Conservation (phyloP, 2,329 filamentous ascomycete genomes). For the Colletotrichum horii region DNA sequence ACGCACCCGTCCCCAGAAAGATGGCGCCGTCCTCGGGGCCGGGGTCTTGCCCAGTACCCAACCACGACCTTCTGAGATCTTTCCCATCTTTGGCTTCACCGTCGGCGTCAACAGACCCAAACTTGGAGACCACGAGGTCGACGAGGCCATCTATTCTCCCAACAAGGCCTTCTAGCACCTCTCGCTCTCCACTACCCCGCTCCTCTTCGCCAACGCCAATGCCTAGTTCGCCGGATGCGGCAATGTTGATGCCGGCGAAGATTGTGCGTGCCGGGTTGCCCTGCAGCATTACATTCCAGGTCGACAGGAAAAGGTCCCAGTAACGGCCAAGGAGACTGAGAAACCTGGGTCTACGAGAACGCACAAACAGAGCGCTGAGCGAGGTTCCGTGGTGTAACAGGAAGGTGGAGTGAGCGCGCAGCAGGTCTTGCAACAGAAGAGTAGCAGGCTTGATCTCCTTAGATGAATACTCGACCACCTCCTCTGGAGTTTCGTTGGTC, state of each 20-base stretch:
- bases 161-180: slow-evolving; percentile 89
- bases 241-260: slow-evolving; percentile 85
- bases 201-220: slow-evolving; percentile 96
- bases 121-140: slow-evolving; percentile 86
- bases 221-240: slow-evolving; percentile 88
- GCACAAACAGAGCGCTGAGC: slow-evolving; percentile 72
- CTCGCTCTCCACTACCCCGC: slow-evolving; percentile 89
- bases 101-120: slow-evolving; percentile 56
- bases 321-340: slow-evolving; percentile 76
- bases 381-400: slow-evolving; percentile 85
- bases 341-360: slow-evolving; percentile 71
- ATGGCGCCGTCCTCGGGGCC: slow-evolving; percentile 81
- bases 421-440: slow-evolving; percentile 79
- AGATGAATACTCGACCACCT: slow-evolving; percentile 79
- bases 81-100: slow-evolving; percentile 32
- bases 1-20: slow-evolving; percentile 79
- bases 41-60: slow-evolving; percentile 73
- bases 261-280: slow-evolving; percentile 85
- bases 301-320: slow-evolving; percentile 74
- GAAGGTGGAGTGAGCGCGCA: slow-evolving; percentile 84
- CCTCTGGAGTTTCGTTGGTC: slow-evolving; percentile 43
- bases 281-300: slow-evolving; percentile 90
- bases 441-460: slow-evolving; percentile 86
- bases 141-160: slow-evolving; percentile 81
- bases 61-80: slow-evolving; percentile 58